Conservation (phyloP, 306 rosid species). For the Cucurbita maxima region DNA sequence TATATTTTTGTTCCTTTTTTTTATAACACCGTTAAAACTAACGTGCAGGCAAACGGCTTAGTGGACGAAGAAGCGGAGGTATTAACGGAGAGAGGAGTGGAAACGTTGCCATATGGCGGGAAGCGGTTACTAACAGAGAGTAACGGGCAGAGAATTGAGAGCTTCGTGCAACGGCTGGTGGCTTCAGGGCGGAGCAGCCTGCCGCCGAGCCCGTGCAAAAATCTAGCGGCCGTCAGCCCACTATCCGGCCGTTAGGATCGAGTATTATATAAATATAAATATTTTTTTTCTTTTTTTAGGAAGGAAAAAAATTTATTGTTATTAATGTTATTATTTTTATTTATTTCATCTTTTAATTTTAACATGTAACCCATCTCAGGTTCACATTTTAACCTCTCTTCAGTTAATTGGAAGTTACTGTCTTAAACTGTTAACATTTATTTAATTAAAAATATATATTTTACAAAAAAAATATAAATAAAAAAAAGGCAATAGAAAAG, state of each 20-base stretch:
- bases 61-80: constrained; percentile 30
- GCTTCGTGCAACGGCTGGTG: constrained; percentile 62
- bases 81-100: constrained; percentile 56
- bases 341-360: neutral
- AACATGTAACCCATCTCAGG: constrained; percentile 6
- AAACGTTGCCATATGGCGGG: constrained; percentile 98
- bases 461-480: no score
- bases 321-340: neutral
- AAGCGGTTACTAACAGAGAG: constrained; percentile 89
- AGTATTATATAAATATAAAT: neutral
- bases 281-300: neutral
- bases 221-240: constrained; percentile 30
- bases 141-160: constrained; percentile 74
- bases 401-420: neutral
- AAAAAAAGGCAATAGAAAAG: neutral
- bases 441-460: no score
- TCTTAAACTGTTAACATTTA: neutral
- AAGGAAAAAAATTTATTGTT: neutral
- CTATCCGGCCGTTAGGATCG: neutral
- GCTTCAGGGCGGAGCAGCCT: constrained; percentile 53
- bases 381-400: neutral
- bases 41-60: constrained; percentile 54
- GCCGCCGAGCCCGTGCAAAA: constrained; percentile 69
- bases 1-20: neutral
- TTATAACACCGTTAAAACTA: neutral